phyloP scores from a whole-genome alignment of 257 asterid species.

The Henckelia pumila region DNA sequence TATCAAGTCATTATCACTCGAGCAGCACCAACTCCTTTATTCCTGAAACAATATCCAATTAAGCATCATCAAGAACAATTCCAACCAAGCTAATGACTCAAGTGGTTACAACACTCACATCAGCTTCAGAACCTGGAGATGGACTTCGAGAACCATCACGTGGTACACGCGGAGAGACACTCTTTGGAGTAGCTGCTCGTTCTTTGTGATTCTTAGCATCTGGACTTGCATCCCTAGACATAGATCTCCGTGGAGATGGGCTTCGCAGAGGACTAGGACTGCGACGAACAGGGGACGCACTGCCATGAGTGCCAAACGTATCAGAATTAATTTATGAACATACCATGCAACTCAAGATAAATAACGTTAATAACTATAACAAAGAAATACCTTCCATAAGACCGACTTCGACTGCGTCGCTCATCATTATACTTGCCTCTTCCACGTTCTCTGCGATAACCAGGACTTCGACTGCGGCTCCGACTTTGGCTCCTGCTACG shows the following conservation, averaged over 20 bases:
- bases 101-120: constrained; percentile 43
- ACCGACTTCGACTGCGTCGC: constrained; percentile 70
- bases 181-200: constrained; percentile 57
- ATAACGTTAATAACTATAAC: not conserved
- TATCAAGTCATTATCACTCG: constrained; percentile 12
- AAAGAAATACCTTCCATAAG: constrained; percentile 59
- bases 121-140: constrained; percentile 74
- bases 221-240: constrained; percentile 68
- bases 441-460: constrained; percentile 63
- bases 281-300: constrained; percentile 79
- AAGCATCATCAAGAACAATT: constrained; percentile 7
- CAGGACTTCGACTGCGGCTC: constrained; percentile 73
- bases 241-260: constrained; percentile 60
- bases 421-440: constrained; percentile 72
- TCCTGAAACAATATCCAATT: constrained; percentile 35
- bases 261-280: constrained; percentile 73
- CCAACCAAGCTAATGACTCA: not conserved
- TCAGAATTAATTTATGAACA: not conserved
- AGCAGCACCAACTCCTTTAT: constrained; percentile 26
- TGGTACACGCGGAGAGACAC: constrained; percentile 70
- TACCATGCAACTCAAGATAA: not conserved
- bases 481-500: constrained; percentile 51
- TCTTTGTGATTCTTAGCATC: constrained; percentile 44
- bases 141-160: constrained; percentile 65
- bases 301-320: constrained; percentile 22